phyloP scores from a whole-genome alignment of 2,329 filamentous ascomycete species.

The Aureobasidium mangrovei region DNA sequence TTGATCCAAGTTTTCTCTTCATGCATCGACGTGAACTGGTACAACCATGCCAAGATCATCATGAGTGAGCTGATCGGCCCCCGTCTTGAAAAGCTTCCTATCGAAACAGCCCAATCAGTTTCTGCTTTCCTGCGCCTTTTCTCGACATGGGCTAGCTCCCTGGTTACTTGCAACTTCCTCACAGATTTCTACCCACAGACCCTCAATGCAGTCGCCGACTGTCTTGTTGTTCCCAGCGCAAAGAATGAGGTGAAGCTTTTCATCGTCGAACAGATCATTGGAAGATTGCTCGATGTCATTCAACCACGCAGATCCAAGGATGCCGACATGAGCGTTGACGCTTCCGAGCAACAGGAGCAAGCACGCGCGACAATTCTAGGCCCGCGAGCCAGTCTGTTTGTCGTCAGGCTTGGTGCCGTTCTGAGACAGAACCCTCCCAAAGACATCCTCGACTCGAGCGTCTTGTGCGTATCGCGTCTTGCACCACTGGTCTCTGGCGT shows the following conservation, averaged over 20 bases:
- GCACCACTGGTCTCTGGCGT: conserved; percentile 60
- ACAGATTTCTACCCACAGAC: conserved; percentile 50
- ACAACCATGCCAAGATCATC: conserved; percentile 59
- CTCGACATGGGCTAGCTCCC: conserved; percentile 66
- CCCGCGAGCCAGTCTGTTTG: conserved; percentile 57
- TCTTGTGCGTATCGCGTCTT: conserved; percentile 69
- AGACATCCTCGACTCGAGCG: conserved; percentile 67
- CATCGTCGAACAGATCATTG: conserved; percentile 63
- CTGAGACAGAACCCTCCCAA: conserved; percentile 56
- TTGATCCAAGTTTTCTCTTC: conserved; percentile 69
- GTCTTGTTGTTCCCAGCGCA: conserved; percentile 60
- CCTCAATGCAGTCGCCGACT: conserved; percentile 63
- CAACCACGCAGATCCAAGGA: conserved; percentile 39
- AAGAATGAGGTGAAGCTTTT: conserved; percentile 84
- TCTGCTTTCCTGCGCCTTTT: conserved; percentile 77
- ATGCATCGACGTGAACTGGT: conserved; percentile 63
- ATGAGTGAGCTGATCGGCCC: conserved; percentile 68
- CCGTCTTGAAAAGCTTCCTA: conserved; percentile 65
- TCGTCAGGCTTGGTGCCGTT: conserved; percentile 45
- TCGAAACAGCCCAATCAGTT: conserved; percentile 81
- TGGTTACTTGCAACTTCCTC: conserved; percentile 60
- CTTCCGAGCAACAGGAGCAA: conserved; percentile 37
- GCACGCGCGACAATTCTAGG: conserved; percentile 52
- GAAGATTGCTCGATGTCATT: conserved; percentile 50
- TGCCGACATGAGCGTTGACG: conserved; percentile 5